Base-by-base conservation (phyloP, 1,284 basidiomycete species). In the Lentinula novae-zelandiae region DNA sequence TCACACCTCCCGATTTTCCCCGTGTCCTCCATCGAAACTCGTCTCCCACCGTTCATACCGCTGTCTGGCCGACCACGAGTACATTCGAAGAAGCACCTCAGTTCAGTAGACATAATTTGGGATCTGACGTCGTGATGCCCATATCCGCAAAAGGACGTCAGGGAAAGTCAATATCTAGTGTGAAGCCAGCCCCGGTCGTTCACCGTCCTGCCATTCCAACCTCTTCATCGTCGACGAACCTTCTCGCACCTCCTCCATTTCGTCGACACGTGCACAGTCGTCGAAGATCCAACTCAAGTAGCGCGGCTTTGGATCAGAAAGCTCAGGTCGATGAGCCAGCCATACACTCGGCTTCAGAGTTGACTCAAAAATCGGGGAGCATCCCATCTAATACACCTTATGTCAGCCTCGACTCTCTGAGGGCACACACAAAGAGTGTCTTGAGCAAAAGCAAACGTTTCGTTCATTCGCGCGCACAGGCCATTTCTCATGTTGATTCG, bases 71-170 rank as follows among this genome's bases (percentile, higher is more conserved):
- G 17, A 60, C 33, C 13, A 38, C 31, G 3, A 64, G 61, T 46
- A 36, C 57, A 6, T 62, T 60, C 31, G 51, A n/a, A 36, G 50
- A 49, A n/a, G 56, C 51, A 15, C 63, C 63, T 13, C 51, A 46
- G 10, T 62, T 64, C 38, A 53, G 56, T 12, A 40, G 63, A 17
- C 53, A 62, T 8, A 58, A 54, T n/a, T 22, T 64, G 33, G 56
- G 36, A 20, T 60, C 62, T 33, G 34, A 50, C 22, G 63, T 64
- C 9, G 61, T 64, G 5, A 51, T 64, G 49, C 63, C 60, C 31
- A 34, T 64, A 20, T 42, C 60, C n/a, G 63, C 63, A 15, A 57
- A 48, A 38, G 31, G 36, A 15, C 38, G 48, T 33, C 56, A 46
- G 27, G 36, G 27, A 22, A 44, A 31, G 46, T 33, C 46, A 31